A percentile compares a stretch with the other conserved stretches of the same genome.
phyloP scores from a whole-genome alignment of 352 stramenopile species.

The Phytophthora litchii region DNA sequence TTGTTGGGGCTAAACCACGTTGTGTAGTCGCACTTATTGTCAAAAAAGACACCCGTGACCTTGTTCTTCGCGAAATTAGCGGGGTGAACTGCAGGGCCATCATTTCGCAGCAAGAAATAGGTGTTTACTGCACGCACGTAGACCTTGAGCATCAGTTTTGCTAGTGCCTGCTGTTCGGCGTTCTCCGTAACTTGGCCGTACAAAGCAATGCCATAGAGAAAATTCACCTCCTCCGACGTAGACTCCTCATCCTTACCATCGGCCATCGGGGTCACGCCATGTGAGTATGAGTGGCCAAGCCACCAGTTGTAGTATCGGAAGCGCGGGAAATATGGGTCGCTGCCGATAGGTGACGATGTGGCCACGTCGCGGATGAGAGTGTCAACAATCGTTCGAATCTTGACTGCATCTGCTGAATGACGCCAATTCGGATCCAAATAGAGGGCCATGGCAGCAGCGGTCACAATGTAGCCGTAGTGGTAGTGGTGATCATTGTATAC shows the following conservation, averaged over 20 bases:
- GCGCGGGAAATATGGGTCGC: constrained; percentile 54
- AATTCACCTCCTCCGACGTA: constrained; percentile 76
- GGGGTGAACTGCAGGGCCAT: constrained; percentile 51
- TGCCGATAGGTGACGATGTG: constrained; percentile 31
- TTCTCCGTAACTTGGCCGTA: constrained; percentile 61
- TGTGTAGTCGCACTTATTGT: constrained; percentile 79
- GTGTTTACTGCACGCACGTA: constrained; percentile 64
- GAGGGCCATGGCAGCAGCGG: constrained; percentile 51
- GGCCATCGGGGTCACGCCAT: constrained; percentile 70
- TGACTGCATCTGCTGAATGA: constrained; percentile 40
- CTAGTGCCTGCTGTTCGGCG: constrained; percentile 36
- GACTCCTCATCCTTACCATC: constrained; percentile 78
- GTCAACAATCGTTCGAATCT: constrained; percentile 47
- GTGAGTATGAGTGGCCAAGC: constrained; percentile 69
- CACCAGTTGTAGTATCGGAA: constrained; percentile 75
- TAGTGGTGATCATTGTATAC: constrained; percentile 84
- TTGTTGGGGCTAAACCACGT: constrained; percentile 80
- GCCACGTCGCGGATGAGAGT: constrained; percentile 64
- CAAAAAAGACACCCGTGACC: constrained; percentile 74
- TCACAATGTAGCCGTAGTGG: constrained; percentile 75
- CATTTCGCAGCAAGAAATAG: constrained; percentile 65
- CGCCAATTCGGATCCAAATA: constrained; percentile 50
- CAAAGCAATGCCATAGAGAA: constrained; percentile 62
- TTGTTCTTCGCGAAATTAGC: constrained; percentile 65
- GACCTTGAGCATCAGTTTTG: constrained; percentile 66